Base-by-base conservation (phyloP, 83 land plant species). In the Larix sibirica region DNA sequence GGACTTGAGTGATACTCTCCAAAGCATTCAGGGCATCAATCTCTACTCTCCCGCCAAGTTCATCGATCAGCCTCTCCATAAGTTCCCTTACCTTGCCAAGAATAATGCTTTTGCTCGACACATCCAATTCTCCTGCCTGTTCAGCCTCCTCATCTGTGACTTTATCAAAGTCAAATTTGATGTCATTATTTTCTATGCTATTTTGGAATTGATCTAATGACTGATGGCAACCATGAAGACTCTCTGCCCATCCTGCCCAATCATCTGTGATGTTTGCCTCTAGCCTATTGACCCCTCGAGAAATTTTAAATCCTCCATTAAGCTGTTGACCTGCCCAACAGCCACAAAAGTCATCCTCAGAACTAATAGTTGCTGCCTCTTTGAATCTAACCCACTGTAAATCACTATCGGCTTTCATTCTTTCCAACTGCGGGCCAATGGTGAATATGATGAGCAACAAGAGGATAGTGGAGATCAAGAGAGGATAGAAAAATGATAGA, bases 341-440 rank as follows among this genome's bases (percentile, higher is more conserved):
- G 14, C 6, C 20, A 14, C 73, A 17, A 14, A 17, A 16, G 6
- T 18, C 18, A 20, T 68, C 73, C 38, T 68, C 42, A 16, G 0
- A 33, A 33, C 42, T 16, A 3, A 68, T 20, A 68, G 73, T 20
- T 68, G 42, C 42, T 68, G 42, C 73, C 4, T 68, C 73, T 16
- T 38, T 68, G 18, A 68, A 68, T 38, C 73, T 68, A 23, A 31
- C 18, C 73, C 73, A 68, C 73, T 68, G 73, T 16, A 33, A 5
- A 31, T 68, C 73, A 33, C 73, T 33, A 68, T 68, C 73, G 17
- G 18, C 40, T 18, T 38, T 68, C 73, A 68, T 68, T 68, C 73
- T 68, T 68, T 68, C 73, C 73, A 68, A 68, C 13, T 68, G 73
- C 17, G 73, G 73, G 28, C 73, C 73, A 68, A 68, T 16, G n/a